phyloP scores from a whole-genome alignment of 2,329 filamentous ascomycete species.

The Fusarium albidum region DNA sequence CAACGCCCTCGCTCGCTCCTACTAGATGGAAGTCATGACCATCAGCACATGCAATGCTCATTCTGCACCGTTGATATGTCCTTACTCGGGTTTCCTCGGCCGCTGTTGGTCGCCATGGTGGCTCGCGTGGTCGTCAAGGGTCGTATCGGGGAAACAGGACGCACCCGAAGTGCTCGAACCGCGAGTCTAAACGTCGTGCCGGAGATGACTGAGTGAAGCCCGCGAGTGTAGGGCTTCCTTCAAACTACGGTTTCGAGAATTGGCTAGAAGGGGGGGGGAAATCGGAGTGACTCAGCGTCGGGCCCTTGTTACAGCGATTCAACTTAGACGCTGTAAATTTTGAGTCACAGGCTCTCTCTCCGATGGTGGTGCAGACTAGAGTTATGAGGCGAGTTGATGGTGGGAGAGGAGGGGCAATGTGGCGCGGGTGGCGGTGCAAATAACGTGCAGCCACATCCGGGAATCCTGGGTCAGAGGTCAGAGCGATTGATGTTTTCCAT shows the following conservation, averaged over 20 bases:
- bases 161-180: conserved; percentile 65
- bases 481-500: conserved; percentile 15
- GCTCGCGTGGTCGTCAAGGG: conserved; percentile 51
- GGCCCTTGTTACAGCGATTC: conserved; percentile 28
- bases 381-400: conserved; percentile 26
- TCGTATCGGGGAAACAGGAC: conserved; percentile 60
- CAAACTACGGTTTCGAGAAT: conserved; percentile 37
- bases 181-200: conserved; percentile 60
- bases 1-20: conserved; percentile 53
- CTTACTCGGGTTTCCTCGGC: conserved; percentile 53
- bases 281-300: conserved; percentile 32
- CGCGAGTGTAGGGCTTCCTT: conserved; percentile 48
- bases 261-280: conserved; percentile 19
- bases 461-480: not conserved
- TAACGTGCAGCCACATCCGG: conserved; percentile 27
- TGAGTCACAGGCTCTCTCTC: conserved; percentile 38
- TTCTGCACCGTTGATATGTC: not conserved
- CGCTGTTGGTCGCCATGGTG: conserved; percentile 68
- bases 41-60: conserved; percentile 33
- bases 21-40: conserved; percentile 43
- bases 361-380: conserved; percentile 18
- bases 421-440: conserved; percentile 26
- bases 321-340: conserved; percentile 27
- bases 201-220: conserved; percentile 49
- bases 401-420: conserved; percentile 35